A percentile compares a stretch with the other conserved stretches of the same genome.
Conservation (phyloP, 2,329 filamentous ascomycete genomes). For the Epichloe uncinata region DNA sequence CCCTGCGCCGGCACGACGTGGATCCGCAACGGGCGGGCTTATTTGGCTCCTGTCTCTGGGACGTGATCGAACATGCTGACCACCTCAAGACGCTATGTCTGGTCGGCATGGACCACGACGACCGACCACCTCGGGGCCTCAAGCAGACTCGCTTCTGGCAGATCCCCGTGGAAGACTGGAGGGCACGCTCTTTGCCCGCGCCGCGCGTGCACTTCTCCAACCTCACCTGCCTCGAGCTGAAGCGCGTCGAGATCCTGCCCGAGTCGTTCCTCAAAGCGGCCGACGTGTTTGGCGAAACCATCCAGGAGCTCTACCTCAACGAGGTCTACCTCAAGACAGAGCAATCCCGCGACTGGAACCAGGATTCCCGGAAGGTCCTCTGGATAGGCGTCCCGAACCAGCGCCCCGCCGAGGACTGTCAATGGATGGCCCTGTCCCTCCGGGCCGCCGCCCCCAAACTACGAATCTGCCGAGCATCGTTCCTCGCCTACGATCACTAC, state of each 20-base stretch:
- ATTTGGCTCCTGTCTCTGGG: conserved; percentile 35
- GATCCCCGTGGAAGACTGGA: conserved; percentile 26
- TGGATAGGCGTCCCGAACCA: conserved; percentile 34
- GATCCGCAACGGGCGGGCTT: conserved; percentile 19
- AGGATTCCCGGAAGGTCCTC: conserved; percentile 21
- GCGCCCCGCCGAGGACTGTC: conserved; percentile 21
- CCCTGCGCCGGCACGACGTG: conserved; percentile 30
- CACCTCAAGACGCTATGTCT: conserved; percentile 34
- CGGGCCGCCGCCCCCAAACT: conserved; percentile 23
- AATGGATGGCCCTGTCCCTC: conserved; percentile 30
- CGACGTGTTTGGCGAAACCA: conserved; percentile 23
- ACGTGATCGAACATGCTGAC: conserved; percentile 31
- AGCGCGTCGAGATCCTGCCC: conserved; percentile 25
- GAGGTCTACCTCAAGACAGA: conserved; percentile 31
- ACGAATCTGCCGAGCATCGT: conserved; percentile 29
- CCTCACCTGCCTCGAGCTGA: conserved; percentile 30
- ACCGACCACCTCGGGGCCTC: conserved; percentile 21
- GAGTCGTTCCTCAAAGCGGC: conserved; percentile 21
- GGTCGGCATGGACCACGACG: conserved; percentile 30
- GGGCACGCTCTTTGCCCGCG: conserved; percentile 23
- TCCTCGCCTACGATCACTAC: conserved; percentile 30
- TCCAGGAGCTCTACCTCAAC: conserved; percentile 32
- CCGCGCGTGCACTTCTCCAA: conserved; percentile 22
- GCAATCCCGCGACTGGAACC: conserved; percentile 21
- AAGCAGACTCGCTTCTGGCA: conserved; percentile 26